Percentiles rank a stretch among this genome's conserved stretches.
phyloP scores from a whole-genome alignment of 2,329 filamentous ascomycete genomes.

The Bipolaris bicolor region DNA sequence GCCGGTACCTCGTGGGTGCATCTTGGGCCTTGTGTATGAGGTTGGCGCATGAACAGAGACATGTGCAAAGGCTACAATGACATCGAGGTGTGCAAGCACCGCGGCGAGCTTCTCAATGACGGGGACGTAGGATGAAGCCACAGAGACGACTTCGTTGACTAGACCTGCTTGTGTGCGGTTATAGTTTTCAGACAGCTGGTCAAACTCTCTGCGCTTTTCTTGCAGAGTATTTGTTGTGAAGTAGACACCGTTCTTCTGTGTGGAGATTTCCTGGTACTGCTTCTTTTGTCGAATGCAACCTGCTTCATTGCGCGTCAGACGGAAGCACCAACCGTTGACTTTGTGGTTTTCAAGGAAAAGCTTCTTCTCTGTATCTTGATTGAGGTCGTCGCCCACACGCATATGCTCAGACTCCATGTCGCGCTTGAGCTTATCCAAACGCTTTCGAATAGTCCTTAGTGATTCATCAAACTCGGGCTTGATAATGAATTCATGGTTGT shows the following conservation, averaged over 20 bases:
- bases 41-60: slow-evolving; percentile 91
- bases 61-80: slow-evolving; percentile 92
- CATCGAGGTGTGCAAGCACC: slow-evolving; percentile 90
- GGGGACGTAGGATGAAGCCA: slow-evolving; percentile 92
- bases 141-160: slow-evolving; percentile 88
- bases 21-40: slow-evolving; percentile 87
- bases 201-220: slow-evolving; percentile 83
- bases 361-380: slow-evolving; percentile 96
- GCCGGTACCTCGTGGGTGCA: slow-evolving; percentile 85
- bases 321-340: slow-evolving; percentile 95
- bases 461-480: slow-evolving; percentile 96
- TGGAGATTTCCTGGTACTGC: slow-evolving; percentile 91
- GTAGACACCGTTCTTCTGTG: slow-evolving; percentile 98
- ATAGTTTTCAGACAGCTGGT: slow-evolving; percentile 93
- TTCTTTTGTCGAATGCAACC: slow-evolving; percentile 91
- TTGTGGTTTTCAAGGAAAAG: slow-evolving; percentile 96
- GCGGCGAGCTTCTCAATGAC: slow-evolving; percentile 88
- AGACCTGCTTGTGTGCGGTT: slow-evolving; percentile 91
- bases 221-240: slow-evolving; percentile 89
- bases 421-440: slow-evolving; percentile 80
- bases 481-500: slow-evolving; percentile 98
- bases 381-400: slow-evolving; percentile 77
- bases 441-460: slow-evolving; percentile 85
- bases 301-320: slow-evolving; percentile 87
- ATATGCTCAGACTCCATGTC: slow-evolving; percentile 85